These are phyloP conservation scores for Pestalotiopsis sp. DNA, from an alignment of 2,329 filamentous ascomycete species.

Conservation along the genomic window DNA sequence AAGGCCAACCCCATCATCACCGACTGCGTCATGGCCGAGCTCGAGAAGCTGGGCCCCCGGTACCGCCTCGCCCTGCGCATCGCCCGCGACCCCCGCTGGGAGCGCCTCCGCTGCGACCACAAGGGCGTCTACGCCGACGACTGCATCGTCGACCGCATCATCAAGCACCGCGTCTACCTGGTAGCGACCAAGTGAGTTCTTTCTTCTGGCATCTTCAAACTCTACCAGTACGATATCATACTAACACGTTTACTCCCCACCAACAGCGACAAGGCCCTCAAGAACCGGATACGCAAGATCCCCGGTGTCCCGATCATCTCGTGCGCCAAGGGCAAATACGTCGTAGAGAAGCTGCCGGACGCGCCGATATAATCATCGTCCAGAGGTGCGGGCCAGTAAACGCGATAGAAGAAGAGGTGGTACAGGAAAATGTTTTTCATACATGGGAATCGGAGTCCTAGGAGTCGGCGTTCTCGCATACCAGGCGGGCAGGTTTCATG, in stretches of 20 bases:
- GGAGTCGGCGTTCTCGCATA: neutral
- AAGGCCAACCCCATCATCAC: slow-evolving; percentile 90
- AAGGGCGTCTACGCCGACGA: slow-evolving; percentile 78
- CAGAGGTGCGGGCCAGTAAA: neutral
- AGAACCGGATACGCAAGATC: slow-evolving; percentile 56
- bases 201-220: too few species aligned
- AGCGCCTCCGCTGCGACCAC: slow-evolving; percentile 84
- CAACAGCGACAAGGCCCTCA: slow-evolving; percentile 38
- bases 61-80: slow-evolving; percentile 85
- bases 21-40: slow-evolving; percentile 76
- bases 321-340: slow-evolving; percentile 86
- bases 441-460: neutral
- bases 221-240: neutral
- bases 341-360: slow-evolving; percentile 64
- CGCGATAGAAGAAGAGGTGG: neutral
- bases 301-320: slow-evolving; percentile 71
- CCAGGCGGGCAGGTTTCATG: neutral
- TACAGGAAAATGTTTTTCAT: neutral
- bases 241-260: neutral
- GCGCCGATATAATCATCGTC: slow-evolving; percentile 8
- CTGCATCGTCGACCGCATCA: slow-evolving; percentile 71
- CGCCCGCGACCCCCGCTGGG: slow-evolving; percentile 86
- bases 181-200: slow-evolving; percentile 58
- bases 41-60: slow-evolving; percentile 86
- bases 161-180: slow-evolving; percentile 74